Evolutionary conservation across 371 early-diverging fungal genomes (phyloP).

Genomic region (Zancudomyces culisetae): DNA sequence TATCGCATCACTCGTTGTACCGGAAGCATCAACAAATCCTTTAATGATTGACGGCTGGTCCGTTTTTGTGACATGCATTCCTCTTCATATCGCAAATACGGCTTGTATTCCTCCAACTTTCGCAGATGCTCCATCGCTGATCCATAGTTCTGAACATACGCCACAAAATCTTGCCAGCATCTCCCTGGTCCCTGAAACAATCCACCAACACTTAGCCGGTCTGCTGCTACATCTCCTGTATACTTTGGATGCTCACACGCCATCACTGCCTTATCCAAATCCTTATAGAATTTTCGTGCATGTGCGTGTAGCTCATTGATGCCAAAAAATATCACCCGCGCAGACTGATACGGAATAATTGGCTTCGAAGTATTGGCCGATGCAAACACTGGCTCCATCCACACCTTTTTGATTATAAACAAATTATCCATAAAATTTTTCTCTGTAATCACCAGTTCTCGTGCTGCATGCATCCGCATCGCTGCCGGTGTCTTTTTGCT

Average conservation of each 20-base stretch:
- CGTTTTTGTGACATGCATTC: constrained; percentile 20
- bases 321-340: constrained; percentile 17
- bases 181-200: constrained; percentile 16
- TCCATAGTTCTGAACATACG: constrained; percentile 24
- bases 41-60: constrained; percentile 25
- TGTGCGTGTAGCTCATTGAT: constrained; percentile 19
- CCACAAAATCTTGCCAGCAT: constrained; percentile 19
- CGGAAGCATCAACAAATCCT: constrained; percentile 43
- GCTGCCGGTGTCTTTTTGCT: constrained; percentile 15
- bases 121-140: constrained; percentile 17
- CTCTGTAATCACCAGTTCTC: constrained; percentile 23
- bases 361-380: constrained; percentile 24
- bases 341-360: constrained; percentile 23
- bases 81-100: constrained; percentile 19
- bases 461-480: constrained; percentile 22
- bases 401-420: constrained; percentile 24
- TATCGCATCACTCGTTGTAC: constrained; percentile 49
- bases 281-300: constrained; percentile 19
- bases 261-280: constrained; percentile 15
- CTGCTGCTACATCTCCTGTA: constrained; percentile 3
- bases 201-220: constrained; percentile 18
- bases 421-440: constrained; percentile 25
- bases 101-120: constrained; percentile 23
- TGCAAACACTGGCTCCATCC: constrained; percentile 26
- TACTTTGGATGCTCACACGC: constrained; percentile 10